phyloP scores from a whole-genome alignment of 2,329 filamentous ascomycete genomes.

The Cyphellophora europaea region DNA sequence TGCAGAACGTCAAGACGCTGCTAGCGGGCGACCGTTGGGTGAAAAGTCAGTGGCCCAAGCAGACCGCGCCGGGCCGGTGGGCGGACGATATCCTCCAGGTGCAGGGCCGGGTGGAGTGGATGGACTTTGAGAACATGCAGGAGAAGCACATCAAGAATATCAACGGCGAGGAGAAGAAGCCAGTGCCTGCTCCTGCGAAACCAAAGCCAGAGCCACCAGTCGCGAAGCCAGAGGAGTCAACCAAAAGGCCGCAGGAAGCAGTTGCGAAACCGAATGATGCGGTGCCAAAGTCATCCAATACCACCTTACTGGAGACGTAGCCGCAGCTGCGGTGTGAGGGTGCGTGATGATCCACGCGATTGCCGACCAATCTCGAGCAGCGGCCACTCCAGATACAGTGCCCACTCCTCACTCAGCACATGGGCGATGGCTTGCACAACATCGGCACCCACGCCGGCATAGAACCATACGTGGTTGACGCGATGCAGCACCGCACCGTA shows the following conservation, averaged over 20 bases:
- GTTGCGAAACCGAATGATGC: no score
- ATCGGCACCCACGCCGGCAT: slow-evolving; percentile 12
- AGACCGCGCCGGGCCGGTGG: not conserved
- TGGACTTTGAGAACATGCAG: not conserved
- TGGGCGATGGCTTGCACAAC: slow-evolving; percentile 1
- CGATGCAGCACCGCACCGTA: slow-evolving; percentile 5
- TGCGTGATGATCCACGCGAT: no score
- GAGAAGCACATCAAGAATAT: not conserved
- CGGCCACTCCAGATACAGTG: slow-evolving; percentile 1
- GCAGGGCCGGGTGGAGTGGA: not conserved
- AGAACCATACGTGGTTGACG: slow-evolving; percentile 7
- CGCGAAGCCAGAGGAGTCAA: no score
- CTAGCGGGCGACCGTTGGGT: slow-evolving; percentile 3
- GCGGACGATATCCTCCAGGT: not conserved
- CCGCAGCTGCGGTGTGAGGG: no score
- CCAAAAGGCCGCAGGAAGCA: no score
- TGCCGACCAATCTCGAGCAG: not conserved
- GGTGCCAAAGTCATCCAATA: no score
- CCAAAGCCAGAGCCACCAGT: no score
- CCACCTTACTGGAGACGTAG: no score
- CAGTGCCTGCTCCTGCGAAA: no score
- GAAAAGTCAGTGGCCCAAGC: not conserved
- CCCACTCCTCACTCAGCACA: slow-evolving; percentile 2
- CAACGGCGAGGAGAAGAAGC: no score
- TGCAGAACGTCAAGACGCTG: slow-evolving; percentile 2